Base-by-base conservation (phyloP, 495 filamentous ascomycete genomes). In the Aspergillus avenaceus region DNA sequence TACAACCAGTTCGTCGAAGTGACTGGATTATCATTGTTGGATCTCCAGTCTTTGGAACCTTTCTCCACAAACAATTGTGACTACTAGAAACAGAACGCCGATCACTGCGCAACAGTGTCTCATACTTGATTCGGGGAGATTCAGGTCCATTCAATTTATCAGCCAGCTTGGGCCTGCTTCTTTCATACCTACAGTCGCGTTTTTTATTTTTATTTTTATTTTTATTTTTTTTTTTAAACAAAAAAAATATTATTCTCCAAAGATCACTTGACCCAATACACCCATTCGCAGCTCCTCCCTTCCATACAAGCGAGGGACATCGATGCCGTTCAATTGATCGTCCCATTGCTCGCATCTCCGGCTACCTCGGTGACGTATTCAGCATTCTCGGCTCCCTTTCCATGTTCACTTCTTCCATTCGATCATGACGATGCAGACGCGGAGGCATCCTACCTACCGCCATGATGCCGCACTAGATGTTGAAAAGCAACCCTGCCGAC, bases 341-440 rank as follows among this genome's bases (percentile, higher is more conserved):
- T 18, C 28, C 18, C n/a, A 23, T 21, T 32, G 6, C 45, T 27
- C 9, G 26, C 42, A 12, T 4, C 11, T n/a, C n/a, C n/a, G n/a
- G n/a, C n/a, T n/a, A n/a, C n/a, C n/a, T n/a, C n/a, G n/a, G 9
- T 36, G 32, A 36, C 32, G 32, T 36, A 36, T 18, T 3, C 32
- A 18, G n/a, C 27, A 41, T 40, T 25, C 31, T 23, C 27, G 24
- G 21, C 21, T 28, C 26, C 18, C 41, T 3, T 44, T 45, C 41
- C 25, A 51, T 51, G 49, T 13, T 25, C 28, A 13, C 12, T 38
- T 14, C 22, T 22, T 32, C 13, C 1, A 11, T 16, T 44, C 36
- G 59, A 65, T 45, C 58, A 74, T 74, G 70, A 67, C 64, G 41
- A 59, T 62, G 41, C 67, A 63, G 54, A 56, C 60, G 49, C 65